Evolutionary conservation across 2,329 filamentous ascomycete species (phyloP).

Genomic region (Coniochaeta sp.): DNA sequence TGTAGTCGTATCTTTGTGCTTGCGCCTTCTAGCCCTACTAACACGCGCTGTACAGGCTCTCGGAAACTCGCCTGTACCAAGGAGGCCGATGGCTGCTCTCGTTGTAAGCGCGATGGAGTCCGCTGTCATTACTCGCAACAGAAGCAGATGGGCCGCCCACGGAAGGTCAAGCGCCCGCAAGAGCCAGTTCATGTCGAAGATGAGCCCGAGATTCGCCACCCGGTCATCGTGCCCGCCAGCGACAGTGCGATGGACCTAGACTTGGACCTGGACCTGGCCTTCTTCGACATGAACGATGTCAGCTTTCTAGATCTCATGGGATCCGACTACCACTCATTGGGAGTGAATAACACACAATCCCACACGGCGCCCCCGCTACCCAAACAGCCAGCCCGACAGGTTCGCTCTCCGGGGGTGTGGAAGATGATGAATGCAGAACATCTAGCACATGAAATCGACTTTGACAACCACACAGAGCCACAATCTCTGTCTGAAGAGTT

Average conservation of each 20-base stretch:
- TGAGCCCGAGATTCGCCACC: background rate
- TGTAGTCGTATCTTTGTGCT: conserved; percentile 23
- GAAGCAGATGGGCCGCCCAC: conserved; percentile 59
- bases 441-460: conserved; percentile 11
- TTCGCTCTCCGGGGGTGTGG: conserved; percentile 7
- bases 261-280: conserved; percentile 25
- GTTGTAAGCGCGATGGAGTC: conserved; percentile 51
- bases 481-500: background rate
- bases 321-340: conserved; percentile 13
- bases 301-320: conserved; percentile 30
- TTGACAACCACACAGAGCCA: conserved; percentile 2
- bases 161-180: conserved; percentile 30
- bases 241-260: conserved; percentile 18
- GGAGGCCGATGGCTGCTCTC: conserved; percentile 49
- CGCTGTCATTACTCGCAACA: conserved; percentile 55
- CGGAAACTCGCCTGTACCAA: conserved; percentile 61
- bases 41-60: conserved; percentile 35
- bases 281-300: conserved; percentile 23
- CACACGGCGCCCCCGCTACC: conserved; percentile 3
- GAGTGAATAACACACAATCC: background rate
- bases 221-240: conserved; percentile 9
- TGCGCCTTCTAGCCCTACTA: conserved; percentile 7
- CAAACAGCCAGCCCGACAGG: conserved; percentile 4
- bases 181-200: background rate
- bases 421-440: conserved; percentile 4